Conservation (phyloP, 805 yeast genomes). For the Scheffersomyces lignosus region DNA sequence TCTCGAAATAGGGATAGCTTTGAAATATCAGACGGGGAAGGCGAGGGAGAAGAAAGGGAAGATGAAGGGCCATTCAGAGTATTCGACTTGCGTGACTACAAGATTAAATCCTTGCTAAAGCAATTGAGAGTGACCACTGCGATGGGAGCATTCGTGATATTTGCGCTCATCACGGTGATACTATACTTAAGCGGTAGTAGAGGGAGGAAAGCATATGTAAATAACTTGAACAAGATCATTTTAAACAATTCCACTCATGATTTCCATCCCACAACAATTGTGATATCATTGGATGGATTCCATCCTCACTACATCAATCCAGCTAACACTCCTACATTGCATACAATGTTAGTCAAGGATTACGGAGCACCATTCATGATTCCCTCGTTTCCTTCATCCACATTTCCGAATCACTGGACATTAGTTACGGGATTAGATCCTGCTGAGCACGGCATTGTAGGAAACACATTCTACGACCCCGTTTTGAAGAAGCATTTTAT, state of each 20-base stretch:
- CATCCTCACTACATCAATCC: constrained; percentile 82
- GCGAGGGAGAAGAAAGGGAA: constrained; percentile 1
- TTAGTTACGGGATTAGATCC: constrained; percentile 85
- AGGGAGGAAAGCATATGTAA: neutral
- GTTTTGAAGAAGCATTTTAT: constrained; percentile 53
- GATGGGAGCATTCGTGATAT: constrained; percentile 7
- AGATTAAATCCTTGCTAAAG: constrained; percentile 22
- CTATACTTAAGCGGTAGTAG: neutral
- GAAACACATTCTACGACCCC: constrained; percentile 77
- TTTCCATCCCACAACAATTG: constrained; percentile 76
- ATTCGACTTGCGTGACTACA: constrained; percentile 22
- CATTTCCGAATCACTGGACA: constrained; percentile 93
- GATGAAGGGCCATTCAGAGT: neutral
- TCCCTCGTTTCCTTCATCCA: constrained; percentile 86
- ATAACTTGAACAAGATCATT: constrained; percentile 13
- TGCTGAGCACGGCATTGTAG: constrained; percentile 81
- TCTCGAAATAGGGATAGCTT: neutral
- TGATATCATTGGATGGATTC: constrained; percentile 84
- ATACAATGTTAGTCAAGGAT: constrained; percentile 50
- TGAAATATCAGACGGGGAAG: constrained; percentile 3
- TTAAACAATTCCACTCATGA: constrained; percentile 63
- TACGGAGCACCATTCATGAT: constrained; percentile 78
- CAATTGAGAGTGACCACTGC: constrained; percentile 17
- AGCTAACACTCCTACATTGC: constrained; percentile 68
- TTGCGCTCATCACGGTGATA: neutral